These are phyloP conservation scores for Erodium trifolium DNA, from an alignment of 441 rosid species.

Conservation along the genomic window DNA sequence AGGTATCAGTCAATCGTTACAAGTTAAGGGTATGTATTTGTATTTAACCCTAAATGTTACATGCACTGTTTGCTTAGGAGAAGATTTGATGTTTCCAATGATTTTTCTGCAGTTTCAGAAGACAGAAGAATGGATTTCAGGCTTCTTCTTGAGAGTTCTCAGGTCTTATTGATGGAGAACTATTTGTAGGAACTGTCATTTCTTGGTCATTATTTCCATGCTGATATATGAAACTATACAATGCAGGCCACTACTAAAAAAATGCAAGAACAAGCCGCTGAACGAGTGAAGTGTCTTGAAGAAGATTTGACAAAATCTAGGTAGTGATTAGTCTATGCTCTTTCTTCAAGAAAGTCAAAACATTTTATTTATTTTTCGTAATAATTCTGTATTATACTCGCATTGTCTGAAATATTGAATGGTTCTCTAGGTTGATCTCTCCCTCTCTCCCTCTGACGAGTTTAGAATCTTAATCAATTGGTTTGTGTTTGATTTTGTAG, in stretches of 20 bases:
- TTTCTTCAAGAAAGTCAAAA: not conserved
- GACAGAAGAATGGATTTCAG: constrained; percentile 51
- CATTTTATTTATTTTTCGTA: not conserved
- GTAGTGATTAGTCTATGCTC: constrained; percentile 23
- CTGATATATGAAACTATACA: constrained; percentile 11
- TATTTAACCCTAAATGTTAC: too few species aligned
- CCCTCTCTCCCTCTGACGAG: not conserved
- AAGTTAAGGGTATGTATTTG: too few species aligned
- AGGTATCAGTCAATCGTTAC: too few species aligned
- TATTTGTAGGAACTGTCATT: not conserved
- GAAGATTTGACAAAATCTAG: constrained; percentile 68
- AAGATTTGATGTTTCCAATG: not conserved
- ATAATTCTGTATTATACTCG: too few species aligned
- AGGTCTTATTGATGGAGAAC: constrained; percentile 35
- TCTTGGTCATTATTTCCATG: not conserved
- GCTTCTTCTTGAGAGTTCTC: constrained; percentile 75
- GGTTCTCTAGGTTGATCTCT: not conserved
- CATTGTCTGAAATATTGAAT: not conserved
- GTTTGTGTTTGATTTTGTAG: not conserved
- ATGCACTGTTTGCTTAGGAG: not conserved
- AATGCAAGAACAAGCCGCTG: constrained; percentile 68
- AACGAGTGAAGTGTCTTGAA: constrained; percentile 63
- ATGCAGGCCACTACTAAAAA: constrained; percentile 69
- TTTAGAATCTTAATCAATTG: not conserved
- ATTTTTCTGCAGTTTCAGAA: constrained; percentile 31